Conservation (phyloP, 768 basidiomycete species). For the Fomitopsis pulvina region DNA sequence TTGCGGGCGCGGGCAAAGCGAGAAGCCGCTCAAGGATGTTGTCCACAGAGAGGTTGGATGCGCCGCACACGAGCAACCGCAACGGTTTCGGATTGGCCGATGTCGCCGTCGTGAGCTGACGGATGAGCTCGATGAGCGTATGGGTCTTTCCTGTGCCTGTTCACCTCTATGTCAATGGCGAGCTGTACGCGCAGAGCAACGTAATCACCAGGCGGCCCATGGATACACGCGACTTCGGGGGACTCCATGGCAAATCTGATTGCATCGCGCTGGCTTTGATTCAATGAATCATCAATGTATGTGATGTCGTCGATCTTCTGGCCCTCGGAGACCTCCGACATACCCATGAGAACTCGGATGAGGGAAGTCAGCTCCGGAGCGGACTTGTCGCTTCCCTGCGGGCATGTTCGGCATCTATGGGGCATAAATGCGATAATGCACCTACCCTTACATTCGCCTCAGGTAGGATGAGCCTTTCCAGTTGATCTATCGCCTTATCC, state of each 20-base stretch:
- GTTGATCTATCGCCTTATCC: constrained; percentile 71
- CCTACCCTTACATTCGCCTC: constrained; percentile 7
- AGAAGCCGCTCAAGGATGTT: constrained; percentile 88
- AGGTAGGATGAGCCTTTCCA: constrained; percentile 41
- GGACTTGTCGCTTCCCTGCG: constrained; percentile 34
- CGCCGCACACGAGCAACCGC: constrained; percentile 83
- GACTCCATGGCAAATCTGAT: constrained; percentile 78
- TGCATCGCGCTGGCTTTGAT: constrained; percentile 79
- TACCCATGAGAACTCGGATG: constrained; percentile 66
- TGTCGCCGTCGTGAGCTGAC: constrained; percentile 59
- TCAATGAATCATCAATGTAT: constrained; percentile 75
- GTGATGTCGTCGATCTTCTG: constrained; percentile 34
- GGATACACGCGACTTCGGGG: constrained; percentile 83
- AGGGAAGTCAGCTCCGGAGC: constrained; percentile 42
- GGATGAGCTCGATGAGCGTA: constrained; percentile 89
- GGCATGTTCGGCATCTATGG: constrained; percentile 1
- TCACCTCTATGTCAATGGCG: neutral
- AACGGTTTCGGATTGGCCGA: constrained; percentile 42
- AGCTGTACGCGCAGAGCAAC: neutral
- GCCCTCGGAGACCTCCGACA: constrained; percentile 39
- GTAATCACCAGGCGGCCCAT: constrained; percentile 84
- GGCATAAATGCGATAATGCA: neutral
- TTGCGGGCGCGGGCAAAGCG: constrained; percentile 45
- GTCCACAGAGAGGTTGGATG: constrained; percentile 92
- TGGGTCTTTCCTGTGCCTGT: constrained; percentile 92